Evolutionary conservation across 2,329 filamentous ascomycete species (phyloP).

Genomic region (Didymella sp.): DNA sequence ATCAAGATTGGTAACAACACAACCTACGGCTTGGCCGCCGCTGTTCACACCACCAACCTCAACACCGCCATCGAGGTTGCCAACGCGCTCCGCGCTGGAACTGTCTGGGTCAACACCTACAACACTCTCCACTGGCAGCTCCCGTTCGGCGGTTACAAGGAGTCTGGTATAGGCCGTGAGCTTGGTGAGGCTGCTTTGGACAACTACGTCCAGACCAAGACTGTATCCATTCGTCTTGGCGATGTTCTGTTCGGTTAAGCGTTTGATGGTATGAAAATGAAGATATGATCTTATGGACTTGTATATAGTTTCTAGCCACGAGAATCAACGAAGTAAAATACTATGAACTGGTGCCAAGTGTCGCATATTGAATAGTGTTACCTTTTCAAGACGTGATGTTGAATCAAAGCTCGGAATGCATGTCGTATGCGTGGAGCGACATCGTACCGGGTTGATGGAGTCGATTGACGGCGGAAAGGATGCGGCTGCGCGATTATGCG

Average conservation of each 20-base stretch:
- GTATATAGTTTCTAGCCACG: conserved; percentile 14
- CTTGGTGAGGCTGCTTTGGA: conserved; percentile 58
- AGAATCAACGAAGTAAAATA: conserved; percentile 13
- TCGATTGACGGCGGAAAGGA: neutral
- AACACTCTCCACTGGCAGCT: conserved; percentile 72
- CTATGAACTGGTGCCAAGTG: neutral
- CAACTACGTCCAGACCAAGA: conserved; percentile 54
- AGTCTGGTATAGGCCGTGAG: conserved; percentile 58
- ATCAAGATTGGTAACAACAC: conserved; percentile 75
- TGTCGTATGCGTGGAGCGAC: neutral
- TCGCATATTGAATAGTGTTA: too few species aligned
- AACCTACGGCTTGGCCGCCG: conserved; percentile 78
- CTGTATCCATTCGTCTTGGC: conserved; percentile 55
- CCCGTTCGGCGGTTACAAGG: conserved; percentile 62
- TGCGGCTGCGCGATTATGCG: neutral
- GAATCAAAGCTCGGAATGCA: neutral
- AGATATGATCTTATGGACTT: conserved; percentile 3
- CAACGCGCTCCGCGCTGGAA: conserved; percentile 73
- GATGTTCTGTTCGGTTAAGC: conserved; percentile 56
- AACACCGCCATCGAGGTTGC: conserved; percentile 81
- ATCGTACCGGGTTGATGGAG: neutral
- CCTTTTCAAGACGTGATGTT: neutral
- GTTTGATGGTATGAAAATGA: neutral
- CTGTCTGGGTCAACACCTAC: conserved; percentile 72
- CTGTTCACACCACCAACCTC: conserved; percentile 77